A percentile compares a stretch with the other conserved stretches of the same genome.
These are phyloP conservation scores for Geotrichum macrosporum DNA, from an alignment of 1,139 yeast species.

Conservation along the genomic window DNA sequence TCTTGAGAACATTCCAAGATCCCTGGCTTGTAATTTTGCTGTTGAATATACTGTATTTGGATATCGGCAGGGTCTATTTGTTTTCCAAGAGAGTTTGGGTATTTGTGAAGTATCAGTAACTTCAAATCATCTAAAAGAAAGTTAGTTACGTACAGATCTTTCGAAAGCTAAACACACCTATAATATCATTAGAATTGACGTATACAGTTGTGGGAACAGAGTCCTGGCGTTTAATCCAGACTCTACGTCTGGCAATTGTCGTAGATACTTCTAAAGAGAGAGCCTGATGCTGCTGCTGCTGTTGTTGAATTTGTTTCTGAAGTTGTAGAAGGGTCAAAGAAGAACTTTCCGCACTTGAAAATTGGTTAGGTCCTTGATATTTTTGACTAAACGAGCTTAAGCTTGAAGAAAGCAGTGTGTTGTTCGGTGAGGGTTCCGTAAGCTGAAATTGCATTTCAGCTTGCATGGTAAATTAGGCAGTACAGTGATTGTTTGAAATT, in stretches of 20 bases:
- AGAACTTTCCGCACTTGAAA: slow-evolving; percentile 1
- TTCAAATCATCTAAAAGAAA: slow-evolving; percentile 59
- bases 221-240: slow-evolving; percentile 60
- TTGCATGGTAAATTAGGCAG: no score
- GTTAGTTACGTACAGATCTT: background rate
- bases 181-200: slow-evolving; percentile 50
- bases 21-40: no score
- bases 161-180: no score
- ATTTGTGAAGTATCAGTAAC: slow-evolving; percentile 53
- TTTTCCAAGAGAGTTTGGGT: slow-evolving; percentile 63
- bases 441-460: no score
- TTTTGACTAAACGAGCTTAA: no score
- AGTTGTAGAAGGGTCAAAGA: slow-evolving; percentile 1
- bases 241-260: slow-evolving; percentile 43
- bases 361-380: background rate
- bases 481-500: no score
- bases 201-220: slow-evolving; percentile 65
- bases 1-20: background rate
- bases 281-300: slow-evolving; percentile 14
- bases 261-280: background rate
- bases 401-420: no score
- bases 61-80: slow-evolving; percentile 68
- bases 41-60: slow-evolving; percentile 16
- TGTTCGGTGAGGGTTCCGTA: no score
- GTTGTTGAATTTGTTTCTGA: slow-evolving; percentile 11